These are phyloP conservation scores for Cercophora scortea DNA, from an alignment of 495 filamentous ascomycete species.

Conservation along the genomic window DNA sequence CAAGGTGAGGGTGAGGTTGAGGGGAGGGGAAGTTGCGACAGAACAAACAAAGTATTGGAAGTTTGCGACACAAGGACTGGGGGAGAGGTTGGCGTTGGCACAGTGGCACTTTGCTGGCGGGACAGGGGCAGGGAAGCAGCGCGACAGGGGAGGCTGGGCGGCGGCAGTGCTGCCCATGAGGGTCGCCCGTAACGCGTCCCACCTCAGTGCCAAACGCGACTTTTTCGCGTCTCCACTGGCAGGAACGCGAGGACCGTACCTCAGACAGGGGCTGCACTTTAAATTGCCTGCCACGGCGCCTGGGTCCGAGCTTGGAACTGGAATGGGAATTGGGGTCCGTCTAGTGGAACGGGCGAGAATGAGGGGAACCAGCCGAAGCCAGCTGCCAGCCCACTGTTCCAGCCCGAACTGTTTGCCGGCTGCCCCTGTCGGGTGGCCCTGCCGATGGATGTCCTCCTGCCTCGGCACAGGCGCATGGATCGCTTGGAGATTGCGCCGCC, in stretches of 20 bases:
- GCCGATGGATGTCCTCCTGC: neutral
- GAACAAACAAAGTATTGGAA: neutral
- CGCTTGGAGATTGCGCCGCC: conserved; percentile 15
- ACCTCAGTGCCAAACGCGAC: conserved; percentile 12
- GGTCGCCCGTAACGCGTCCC: conserved; percentile 14
- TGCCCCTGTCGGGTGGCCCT: neutral
- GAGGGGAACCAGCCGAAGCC: conserved; percentile 3
- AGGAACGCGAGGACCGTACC: too few relatives aligned
- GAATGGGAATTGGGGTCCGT: neutral
- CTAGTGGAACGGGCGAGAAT: neutral
- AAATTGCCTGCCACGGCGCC: neutral
- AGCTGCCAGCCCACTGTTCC: neutral
- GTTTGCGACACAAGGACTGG: neutral
- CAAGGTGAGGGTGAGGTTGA: neutral
- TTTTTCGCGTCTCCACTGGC: conserved; percentile 12
- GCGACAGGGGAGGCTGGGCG: conserved; percentile 1
- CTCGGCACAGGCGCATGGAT: conserved; percentile 22
- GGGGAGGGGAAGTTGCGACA: neutral
- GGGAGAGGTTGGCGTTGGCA: conserved; percentile 7
- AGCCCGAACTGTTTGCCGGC: neutral
- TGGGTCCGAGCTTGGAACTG: neutral
- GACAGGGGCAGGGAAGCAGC: neutral
- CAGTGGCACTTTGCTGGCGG: neutral
- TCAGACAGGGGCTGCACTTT: conserved; percentile 7
- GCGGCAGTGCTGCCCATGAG: conserved; percentile 2